Base-by-base conservation (phyloP, 2,329 filamentous ascomycete genomes). In the Gremmenia infestans region DNA sequence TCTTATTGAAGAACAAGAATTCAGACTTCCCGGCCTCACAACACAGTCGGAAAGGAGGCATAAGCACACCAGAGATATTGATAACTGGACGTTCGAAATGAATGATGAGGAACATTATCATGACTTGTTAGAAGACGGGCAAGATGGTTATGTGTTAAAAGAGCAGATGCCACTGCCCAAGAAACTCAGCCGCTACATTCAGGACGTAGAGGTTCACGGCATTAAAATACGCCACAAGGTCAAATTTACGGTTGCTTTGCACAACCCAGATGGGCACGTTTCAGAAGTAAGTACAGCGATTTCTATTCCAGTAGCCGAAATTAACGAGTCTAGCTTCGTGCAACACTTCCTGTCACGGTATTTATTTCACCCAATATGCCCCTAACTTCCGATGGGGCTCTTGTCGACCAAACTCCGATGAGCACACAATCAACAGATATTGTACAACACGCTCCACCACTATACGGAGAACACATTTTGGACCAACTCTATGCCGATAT, bases 331-430 rank as follows among this genome's bases (percentile, higher is more conserved):
- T 62, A 89, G 85, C 82, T 97, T 52, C 87, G 93, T 52, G 93
- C 93, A 48, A 94, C 91, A 43, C 82, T 97, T 35, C 92, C 94
- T 1, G 82, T 97, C 15, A 91, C 91, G 53, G 86, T 99, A 40
- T 97, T 96, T 73, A 97, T 97, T 63, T 99, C 94, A 5, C 93
- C 94, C 0, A 94, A 94, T 68, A 85, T 96, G 66, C 88, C 91
- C 0, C 82, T 97, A 39, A 90, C 94, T 66, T 91, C 96, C 52
- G 83, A 93, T 58, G 94, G 96, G 65, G 87, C 89, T 65, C 80
- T 97, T 2, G 77, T 89, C 52, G 78, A 81, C 52, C 81, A 84
- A 66, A 76, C 76, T n/a, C 78, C 81, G 15, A 64, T 77, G 68
- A 69, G 76, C 57, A 72, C 78, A 63, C 70, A 76, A 57, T 71